Evolutionary conservation across 805 yeast species (phyloP), one percentile per base, ranked within the genome.

Genomic region (Kuraishia hungarica): DNA sequence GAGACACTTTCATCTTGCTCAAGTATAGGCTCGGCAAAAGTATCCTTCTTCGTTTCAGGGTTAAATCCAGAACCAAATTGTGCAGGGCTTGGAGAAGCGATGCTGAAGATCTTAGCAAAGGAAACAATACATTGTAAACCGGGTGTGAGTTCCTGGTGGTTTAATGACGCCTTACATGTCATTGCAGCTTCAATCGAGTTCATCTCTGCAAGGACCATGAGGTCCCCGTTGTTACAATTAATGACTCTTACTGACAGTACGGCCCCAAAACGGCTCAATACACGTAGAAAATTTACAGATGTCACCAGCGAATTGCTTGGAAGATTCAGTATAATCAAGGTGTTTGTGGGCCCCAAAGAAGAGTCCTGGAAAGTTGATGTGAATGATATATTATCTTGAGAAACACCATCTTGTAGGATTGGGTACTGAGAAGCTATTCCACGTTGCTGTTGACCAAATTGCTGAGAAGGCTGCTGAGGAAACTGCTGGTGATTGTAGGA

Each of bases 61-160:
- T 13, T 35, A 17, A 35, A 35, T 35, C 43, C 43, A 35, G 43
- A 35, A 15, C 43, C 43, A 35, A 35, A 35, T 15, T 6, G 43
- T 8, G 43, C 43, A 15, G 4, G 5, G n/a, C 17, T 48, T n/a
- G 48, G 53, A 3, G 39, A 21, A n/a, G 56, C 57, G 39, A 64
- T 51, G n/a, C 60, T 56, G 28, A 69, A 56, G 35, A 90, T 80
- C 63, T 86, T 88, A 2, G 97, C 97, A 76, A 90, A 94, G 0
- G 92, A 89, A 46, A 90, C 89, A 47, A 82, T 74, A 66, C 94
- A 82, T 19, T 86, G 82, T 24, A 81, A 76, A 2, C 96, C 96
- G 1, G 93, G 89, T 58, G 84, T 80, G 47, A 93, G 75, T 64
- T 93, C 97, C 60, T 85, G 83, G 59, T 91, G 96, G 64, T 87